phyloP scores from a whole-genome alignment of 2,329 filamentous ascomycete genomes.

The Penicillium sp. region DNA sequence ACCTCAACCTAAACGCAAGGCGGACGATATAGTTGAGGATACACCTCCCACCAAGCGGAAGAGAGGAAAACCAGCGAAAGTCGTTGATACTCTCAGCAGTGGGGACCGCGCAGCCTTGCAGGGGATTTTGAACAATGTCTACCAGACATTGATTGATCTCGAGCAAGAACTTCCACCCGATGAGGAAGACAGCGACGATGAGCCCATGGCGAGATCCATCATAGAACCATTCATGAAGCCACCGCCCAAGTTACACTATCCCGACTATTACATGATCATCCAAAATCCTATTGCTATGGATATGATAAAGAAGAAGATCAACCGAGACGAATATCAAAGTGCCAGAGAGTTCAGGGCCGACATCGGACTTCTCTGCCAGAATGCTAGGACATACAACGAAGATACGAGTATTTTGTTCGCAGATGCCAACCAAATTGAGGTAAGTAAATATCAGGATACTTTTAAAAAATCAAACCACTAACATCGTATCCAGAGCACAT shows the following conservation, averaged over 20 bases:
- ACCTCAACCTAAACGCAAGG: constrained; percentile 80
- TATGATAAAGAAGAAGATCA: constrained; percentile 89
- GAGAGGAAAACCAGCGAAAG: constrained; percentile 68
- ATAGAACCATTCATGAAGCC: constrained; percentile 93
- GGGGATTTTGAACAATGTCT: constrained; percentile 70
- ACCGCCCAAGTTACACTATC: constrained; percentile 82
- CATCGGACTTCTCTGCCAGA: constrained; percentile 77
- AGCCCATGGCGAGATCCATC: constrained; percentile 66
- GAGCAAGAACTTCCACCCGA: constrained; percentile 65
- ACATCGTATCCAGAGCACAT: constrained; percentile 40
- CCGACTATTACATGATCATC: constrained; percentile 94
- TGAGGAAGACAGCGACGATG: constrained; percentile 51
- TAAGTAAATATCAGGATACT: constrained; percentile 44
- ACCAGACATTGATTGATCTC: constrained; percentile 75
- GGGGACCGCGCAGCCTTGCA: constrained; percentile 76
- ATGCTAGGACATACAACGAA: constrained; percentile 95
- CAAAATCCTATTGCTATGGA: constrained; percentile 93
- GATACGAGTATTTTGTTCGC: constrained; percentile 87
- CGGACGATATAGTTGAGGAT: constrained; percentile 69
- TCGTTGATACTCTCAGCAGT: constrained; percentile 60
- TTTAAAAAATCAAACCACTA: constrained; percentile 9
- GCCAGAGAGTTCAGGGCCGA: constrained; percentile 78
- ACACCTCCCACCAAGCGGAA: constrained; percentile 75
- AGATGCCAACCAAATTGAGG: constrained; percentile 90
- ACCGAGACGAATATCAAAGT: constrained; percentile 85